These are phyloP conservation scores for Cadophora sp. DNA, from an alignment of 2,329 filamentous ascomycete genomes.

Conservation along the genomic window DNA sequence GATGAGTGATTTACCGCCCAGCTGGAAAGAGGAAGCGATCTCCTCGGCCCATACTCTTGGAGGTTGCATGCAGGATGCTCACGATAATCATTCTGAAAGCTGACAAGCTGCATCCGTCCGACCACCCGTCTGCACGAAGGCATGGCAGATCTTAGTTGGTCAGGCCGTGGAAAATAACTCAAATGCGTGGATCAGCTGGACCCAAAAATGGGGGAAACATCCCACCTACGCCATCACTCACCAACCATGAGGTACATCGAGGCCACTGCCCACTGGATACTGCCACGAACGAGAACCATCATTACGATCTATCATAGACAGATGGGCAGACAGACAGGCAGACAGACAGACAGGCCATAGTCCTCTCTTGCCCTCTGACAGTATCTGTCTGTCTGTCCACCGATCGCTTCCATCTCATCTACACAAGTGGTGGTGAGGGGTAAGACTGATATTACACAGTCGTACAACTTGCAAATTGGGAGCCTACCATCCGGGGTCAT, in stretches of 20 bases:
- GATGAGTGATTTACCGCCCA: slow-evolving; percentile 1
- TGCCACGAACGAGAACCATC: neutral
- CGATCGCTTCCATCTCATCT: neutral
- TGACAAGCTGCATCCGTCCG: slow-evolving; percentile 19
- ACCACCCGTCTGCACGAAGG: slow-evolving; percentile 3
- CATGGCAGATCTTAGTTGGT: slow-evolving; percentile 8
- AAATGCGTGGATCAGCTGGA: slow-evolving; percentile 1
- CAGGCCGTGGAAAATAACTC: slow-evolving; percentile 13
- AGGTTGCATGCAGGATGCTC: slow-evolving; percentile 13
- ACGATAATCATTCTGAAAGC: slow-evolving; percentile 15
- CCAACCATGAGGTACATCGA: neutral
- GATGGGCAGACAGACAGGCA: neutral
- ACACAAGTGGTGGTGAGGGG: slow-evolving; percentile 1
- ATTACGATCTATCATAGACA: neutral
- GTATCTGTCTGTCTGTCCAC: neutral
- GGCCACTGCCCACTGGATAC: neutral
- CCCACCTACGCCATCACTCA: neutral
- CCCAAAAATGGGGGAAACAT: neutral
- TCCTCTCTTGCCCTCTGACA: neutral
- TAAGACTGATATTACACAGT: neutral
- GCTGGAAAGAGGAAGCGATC: neutral
- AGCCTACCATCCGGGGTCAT: slow-evolving; percentile 1
- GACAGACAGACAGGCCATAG: neutral
- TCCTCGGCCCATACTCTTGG: neutral
- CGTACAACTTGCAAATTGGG: slow-evolving; percentile 6